These are phyloP conservation scores for Magnolia officinalis DNA, from an alignment of 164 flowering plant genomes.

Conservation along the genomic window DNA sequence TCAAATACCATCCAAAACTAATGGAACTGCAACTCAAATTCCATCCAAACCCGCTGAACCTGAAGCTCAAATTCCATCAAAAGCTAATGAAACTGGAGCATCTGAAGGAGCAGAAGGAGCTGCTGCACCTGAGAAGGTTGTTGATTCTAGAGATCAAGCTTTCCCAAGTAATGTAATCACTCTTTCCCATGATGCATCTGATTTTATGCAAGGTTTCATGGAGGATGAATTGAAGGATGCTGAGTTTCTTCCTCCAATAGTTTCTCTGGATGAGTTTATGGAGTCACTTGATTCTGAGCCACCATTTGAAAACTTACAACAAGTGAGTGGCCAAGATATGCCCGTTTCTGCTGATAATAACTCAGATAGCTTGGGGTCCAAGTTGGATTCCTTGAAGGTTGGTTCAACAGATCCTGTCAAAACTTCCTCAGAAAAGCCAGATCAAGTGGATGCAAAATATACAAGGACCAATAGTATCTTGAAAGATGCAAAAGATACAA, in stretches of 20 bases:
- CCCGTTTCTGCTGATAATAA: constrained; percentile 32
- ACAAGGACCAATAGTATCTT: constrained; percentile 9
- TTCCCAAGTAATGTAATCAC: constrained; percentile 29
- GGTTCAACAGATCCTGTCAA: constrained; percentile 24
- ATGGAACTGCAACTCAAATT: constrained; percentile 20
- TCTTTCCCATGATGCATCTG: constrained; percentile 56
- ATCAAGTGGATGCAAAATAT: constrained; percentile 18
- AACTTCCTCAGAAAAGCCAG: constrained; percentile 22
- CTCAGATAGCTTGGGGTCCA: constrained; percentile 21
- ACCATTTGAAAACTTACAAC: constrained; percentile 64
- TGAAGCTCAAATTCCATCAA: constrained; percentile 21
- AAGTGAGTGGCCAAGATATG: constrained; percentile 31
- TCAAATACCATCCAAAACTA: constrained; percentile 24
- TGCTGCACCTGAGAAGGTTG: constrained; percentile 21
- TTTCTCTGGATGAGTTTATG: constrained; percentile 95
- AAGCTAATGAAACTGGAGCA: constrained; percentile 17
- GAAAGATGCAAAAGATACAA: constrained; percentile 21
- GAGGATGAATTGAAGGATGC: constrained; percentile 74
- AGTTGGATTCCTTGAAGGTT: constrained; percentile 29
- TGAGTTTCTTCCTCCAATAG: constrained; percentile 88
- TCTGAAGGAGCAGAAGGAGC: constrained; percentile 1
- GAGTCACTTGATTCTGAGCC: constrained; percentile 84
- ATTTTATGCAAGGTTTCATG: constrained; percentile 72
- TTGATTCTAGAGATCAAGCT: constrained; percentile 23
- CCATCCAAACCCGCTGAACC: constrained; percentile 23